phyloP scores from a whole-genome alignment of 1,284 basidiomycete genomes.

The Cystobasidiaceae sp. region DNA sequence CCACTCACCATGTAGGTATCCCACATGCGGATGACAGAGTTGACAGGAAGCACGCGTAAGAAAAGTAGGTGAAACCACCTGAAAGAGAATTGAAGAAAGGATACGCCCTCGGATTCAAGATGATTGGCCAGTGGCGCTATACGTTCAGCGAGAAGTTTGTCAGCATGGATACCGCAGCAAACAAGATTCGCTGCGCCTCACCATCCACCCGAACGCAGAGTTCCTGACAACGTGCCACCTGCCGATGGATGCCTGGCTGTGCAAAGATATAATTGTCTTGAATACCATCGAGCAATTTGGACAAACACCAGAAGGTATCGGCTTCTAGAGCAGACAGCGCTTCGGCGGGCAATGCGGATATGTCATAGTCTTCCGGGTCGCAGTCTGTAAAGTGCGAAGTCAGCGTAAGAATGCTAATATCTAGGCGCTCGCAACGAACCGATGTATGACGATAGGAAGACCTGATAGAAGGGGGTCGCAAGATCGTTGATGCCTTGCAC shows the following conservation, averaged over 20 bases:
- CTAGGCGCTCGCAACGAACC: too few relatives aligned
- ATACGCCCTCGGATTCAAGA: constrained; percentile 80
- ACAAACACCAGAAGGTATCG: constrained; percentile 94
- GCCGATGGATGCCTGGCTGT: constrained; percentile 88
- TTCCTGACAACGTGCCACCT: constrained; percentile 85
- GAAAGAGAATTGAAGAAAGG: constrained; percentile 98
- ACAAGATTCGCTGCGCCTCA: constrained; percentile 46
- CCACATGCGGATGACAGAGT: constrained; percentile 96
- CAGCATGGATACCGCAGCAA: neutral
- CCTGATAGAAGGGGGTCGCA: constrained; percentile 89
- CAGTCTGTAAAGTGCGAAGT: constrained; percentile 55
- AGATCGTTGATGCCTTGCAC: constrained; percentile 98
- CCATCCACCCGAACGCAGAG: constrained; percentile 86
- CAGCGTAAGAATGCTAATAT: neutral
- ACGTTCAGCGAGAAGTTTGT: too few relatives aligned
- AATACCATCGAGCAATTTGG: constrained; percentile 85
- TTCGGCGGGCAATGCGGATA: constrained; percentile 61
- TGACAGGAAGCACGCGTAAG: constrained; percentile 91
- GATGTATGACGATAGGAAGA: constrained; percentile 85
- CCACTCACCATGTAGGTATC: constrained; percentile 84
- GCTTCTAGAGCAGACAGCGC: constrained; percentile 81
- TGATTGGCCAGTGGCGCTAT: constrained; percentile 73
- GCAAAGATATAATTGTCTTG: constrained; percentile 95
- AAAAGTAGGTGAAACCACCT: constrained; percentile 97
- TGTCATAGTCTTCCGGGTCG: constrained; percentile 81